Evolutionary conservation across 345 rosid genomes (phyloP), one percentile per base, ranked within the genome.

Genomic region (Chamaenerion angustifolium): DNA sequence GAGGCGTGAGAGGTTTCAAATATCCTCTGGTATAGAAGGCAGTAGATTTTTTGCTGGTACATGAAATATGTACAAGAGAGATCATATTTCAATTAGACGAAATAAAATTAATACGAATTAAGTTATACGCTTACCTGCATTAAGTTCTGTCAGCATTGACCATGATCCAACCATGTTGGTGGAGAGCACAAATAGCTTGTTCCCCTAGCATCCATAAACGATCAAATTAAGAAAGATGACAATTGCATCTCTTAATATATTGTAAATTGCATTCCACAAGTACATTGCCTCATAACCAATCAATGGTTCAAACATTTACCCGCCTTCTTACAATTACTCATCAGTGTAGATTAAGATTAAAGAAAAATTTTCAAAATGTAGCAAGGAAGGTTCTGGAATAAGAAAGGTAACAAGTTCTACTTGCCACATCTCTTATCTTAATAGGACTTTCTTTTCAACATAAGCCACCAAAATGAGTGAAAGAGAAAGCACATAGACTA

Each of bases 11-110:
- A 86, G 92, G 57, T 65, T 69, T 68, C 92, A 88, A 37, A 90
- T 65, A 64, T 62, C 75, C 57, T 83, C 84, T 15, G 98, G 94
- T 27, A 90, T 66, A 60, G 64, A 65, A 64, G 45, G 65, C 63
- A 90, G 70, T 70, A 81, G 54, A 69, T 90, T 90, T 70, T 74
- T 83, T 52, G 88, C 98, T 86, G 77, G 72, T 67, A 23, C 44
- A 19, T 35, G 31, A 35, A 42, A 40, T 16, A 35, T 16, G 12
- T 4, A 21, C 2, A 4, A 21, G 31, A 53, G 46, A 18, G 21
- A 16, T 50, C 37, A 50, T 41, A 57, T 55, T 17, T 40, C 44
- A 43, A 52, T 3, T 15, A 48, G 12, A 44, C 42, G 12, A 18
- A 47, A 21, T 6, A 21, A 46, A 56, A 21, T 42, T 13, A 45